Base-by-base conservation (phyloP, 2,329 filamentous ascomycete species). In the Calonectria naviculata region DNA sequence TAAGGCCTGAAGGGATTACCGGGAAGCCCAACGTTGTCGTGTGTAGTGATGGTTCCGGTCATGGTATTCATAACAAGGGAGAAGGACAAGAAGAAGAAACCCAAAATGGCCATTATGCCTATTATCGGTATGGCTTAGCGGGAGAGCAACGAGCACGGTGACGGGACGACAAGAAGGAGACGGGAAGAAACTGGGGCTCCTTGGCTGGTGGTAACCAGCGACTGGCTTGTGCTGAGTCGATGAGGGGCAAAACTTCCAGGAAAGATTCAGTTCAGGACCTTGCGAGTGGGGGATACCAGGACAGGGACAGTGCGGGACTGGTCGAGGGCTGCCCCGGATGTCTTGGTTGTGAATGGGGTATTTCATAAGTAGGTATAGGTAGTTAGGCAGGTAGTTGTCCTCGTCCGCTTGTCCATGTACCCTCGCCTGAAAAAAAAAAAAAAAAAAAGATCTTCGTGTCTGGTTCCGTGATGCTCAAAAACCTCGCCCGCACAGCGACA, bases 101-200 rank as follows among this genome's bases (percentile, higher is more conserved):
- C 21, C 52, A 36, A 17, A 24, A 38, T 36, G 7, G 21, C 52
- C 21, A 21, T 13, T n/a, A 34, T 58, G 34, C 21, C 31, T 19
- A 36, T 28, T 36, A 58, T 58, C 34, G 52, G 52, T 58, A 38
- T 58, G 52, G 52, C 65, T 62, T 62, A 44, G 66, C 70, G 73
- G 72, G 74, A 74, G 73, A 77, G 73, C 65, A 73, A 68, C 61
- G 49, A 70, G 65, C 60, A 73, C 70, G 70, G 52, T 66, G 67
- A 77, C 73, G 76, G 76, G 72, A 78, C 72, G 76, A 77, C 73
- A 75, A 68, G 62, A 70, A 66, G 66, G 42, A 52, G 58, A 65
- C 64, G 71, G 73, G 70, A 73, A 72, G 64, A 67, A 65, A 44
- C 58, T 77, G 73, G 73, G 68, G 67, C 75, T 71, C 46, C 19